These are phyloP conservation scores for Emergomyces pasteurianus DNA, from an alignment of 2,329 filamentous ascomycete genomes.

Conservation along the genomic window DNA sequence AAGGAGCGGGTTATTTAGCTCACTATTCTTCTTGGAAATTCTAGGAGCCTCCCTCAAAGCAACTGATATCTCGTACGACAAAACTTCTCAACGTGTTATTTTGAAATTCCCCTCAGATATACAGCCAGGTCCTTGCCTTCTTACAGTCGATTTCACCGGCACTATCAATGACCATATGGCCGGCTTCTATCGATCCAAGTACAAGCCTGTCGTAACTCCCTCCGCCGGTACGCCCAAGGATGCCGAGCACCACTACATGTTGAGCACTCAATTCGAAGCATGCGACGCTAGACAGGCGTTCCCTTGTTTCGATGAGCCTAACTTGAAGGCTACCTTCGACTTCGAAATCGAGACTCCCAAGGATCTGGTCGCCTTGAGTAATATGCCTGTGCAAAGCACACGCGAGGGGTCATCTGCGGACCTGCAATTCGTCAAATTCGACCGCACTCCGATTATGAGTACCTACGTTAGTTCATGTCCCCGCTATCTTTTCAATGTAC, in stretches of 20 bases:
- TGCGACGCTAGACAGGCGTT: slow-evolving; percentile 92
- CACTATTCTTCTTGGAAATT: neutral
- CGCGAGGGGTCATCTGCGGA: slow-evolving; percentile 55
- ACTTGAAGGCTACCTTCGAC: slow-evolving; percentile 91
- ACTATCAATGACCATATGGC: slow-evolving; percentile 84
- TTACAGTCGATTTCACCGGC: slow-evolving; percentile 65
- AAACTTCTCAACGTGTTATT: slow-evolving; percentile 69
- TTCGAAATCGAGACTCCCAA: slow-evolving; percentile 84
- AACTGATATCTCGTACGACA: slow-evolving; percentile 64
- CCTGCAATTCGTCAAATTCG: slow-evolving; percentile 60
- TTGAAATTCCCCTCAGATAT: slow-evolving; percentile 65
- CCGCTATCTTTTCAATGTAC: neutral
- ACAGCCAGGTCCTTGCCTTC: slow-evolving; percentile 52
- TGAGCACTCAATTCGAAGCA: slow-evolving; percentile 95
- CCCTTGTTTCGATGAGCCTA: slow-evolving; percentile 96
- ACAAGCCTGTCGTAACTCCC: slow-evolving; percentile 65
- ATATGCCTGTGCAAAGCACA: slow-evolving; percentile 78
- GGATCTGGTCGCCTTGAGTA: slow-evolving; percentile 79
- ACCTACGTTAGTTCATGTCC: slow-evolving; percentile 46
- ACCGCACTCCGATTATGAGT: slow-evolving; percentile 80
- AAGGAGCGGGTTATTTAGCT: too few relatives aligned
- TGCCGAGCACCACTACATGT: slow-evolving; percentile 55
- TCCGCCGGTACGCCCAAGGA: slow-evolving; percentile 67
- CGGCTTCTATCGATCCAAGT: slow-evolving; percentile 88
- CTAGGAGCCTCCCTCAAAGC: slow-evolving; percentile 32